Evolutionary conservation across 2,329 filamentous ascomycete genomes (phyloP).

Genomic region (Teratosphaeria viscida): DNA sequence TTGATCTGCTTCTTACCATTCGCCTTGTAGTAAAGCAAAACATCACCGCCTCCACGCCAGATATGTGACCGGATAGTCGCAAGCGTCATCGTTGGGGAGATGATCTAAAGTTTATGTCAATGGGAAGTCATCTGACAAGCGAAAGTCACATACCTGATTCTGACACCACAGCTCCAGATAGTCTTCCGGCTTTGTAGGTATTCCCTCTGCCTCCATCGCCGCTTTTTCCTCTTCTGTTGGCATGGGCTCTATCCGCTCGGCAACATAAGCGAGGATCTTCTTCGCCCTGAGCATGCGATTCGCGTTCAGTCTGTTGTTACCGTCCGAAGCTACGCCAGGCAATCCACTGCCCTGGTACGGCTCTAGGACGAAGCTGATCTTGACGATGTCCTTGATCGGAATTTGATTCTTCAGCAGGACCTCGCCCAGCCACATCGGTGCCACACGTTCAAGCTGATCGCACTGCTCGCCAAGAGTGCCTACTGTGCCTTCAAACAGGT

Average conservation of each 20-base stretch:
- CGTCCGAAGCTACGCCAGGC: slow-evolving; percentile 66
- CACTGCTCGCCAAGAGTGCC: slow-evolving; percentile 65
- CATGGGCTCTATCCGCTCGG: slow-evolving; percentile 75
- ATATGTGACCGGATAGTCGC: slow-evolving; percentile 83
- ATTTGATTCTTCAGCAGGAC: slow-evolving; percentile 71
- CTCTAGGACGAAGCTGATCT: slow-evolving; percentile 87
- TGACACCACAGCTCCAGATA: slow-evolving; percentile 94
- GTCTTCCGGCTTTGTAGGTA: slow-evolving; percentile 68
- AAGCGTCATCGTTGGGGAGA: slow-evolving; percentile 81
- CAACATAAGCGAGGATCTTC: slow-evolving; percentile 87
- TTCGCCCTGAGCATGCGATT: slow-evolving; percentile 93
- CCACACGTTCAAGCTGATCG: slow-evolving; percentile 73
- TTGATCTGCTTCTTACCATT: slow-evolving; percentile 66
- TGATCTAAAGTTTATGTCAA: slow-evolving; percentile 32
- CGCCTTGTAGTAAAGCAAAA: slow-evolving; percentile 79
- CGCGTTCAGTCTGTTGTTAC: slow-evolving; percentile 82
- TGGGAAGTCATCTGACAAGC: slow-evolving; percentile 26
- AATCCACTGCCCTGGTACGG: slow-evolving; percentile 57
- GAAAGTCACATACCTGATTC: slow-evolving; percentile 56
- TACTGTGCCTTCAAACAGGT: slow-evolving; percentile 85
- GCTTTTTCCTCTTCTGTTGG: slow-evolving; percentile 25
- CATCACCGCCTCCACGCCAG: slow-evolving; percentile 92
- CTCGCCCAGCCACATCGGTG: slow-evolving; percentile 86
- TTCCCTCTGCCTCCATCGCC: slow-evolving; percentile 31
- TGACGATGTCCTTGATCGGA: slow-evolving; percentile 81